These are phyloP conservation scores for Amanita rimosa DNA, from an alignment of 768 basidiomycete genomes.

Conservation along the genomic window DNA sequence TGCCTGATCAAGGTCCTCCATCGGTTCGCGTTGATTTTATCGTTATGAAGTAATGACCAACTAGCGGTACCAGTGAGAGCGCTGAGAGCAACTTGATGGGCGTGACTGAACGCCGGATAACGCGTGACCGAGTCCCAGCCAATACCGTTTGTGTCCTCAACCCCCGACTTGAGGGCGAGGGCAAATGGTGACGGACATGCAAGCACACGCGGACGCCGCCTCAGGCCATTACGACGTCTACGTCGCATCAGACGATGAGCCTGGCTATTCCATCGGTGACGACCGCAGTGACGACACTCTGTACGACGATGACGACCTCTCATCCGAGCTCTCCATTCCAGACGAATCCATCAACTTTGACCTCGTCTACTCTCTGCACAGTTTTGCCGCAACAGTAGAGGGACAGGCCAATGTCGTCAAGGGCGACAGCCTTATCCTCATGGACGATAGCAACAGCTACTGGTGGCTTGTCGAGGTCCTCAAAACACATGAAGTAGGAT, in stretches of 20 bases:
- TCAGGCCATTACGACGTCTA: constrained; percentile 3
- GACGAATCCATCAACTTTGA: constrained; percentile 92
- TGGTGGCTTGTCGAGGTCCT: constrained; percentile 99
- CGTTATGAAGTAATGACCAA: too few species aligned
- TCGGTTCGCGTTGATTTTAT: too few species aligned
- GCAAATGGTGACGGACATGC: constrained; percentile 26
- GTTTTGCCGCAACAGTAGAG: constrained; percentile 95
- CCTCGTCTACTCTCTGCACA: constrained; percentile 87
- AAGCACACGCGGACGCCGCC: constrained; percentile 35
- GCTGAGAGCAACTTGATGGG: too few species aligned
- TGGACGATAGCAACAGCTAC: constrained; percentile 98
- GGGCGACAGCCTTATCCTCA: constrained; percentile 90
- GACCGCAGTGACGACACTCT: constrained; percentile 78
- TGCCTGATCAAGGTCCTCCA: too few species aligned
- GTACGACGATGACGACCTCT: constrained; percentile 69
- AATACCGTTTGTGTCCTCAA: too few species aligned
- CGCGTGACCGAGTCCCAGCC: too few species aligned
- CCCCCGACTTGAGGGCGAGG: too few species aligned
- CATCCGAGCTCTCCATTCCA: constrained; percentile 76
- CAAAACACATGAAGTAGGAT: constrained; percentile 97
- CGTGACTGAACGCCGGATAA: too few species aligned
- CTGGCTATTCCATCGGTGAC: constrained; percentile 23
- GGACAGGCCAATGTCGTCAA: constrained; percentile 99
- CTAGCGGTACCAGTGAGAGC: too few species aligned
- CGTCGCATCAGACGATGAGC: background rate